Percentiles rank a stretch among this genome's conserved stretches.
These are phyloP conservation scores for Sextonia rubra DNA, from an alignment of 164 flowering plant genomes.

Conservation along the genomic window DNA sequence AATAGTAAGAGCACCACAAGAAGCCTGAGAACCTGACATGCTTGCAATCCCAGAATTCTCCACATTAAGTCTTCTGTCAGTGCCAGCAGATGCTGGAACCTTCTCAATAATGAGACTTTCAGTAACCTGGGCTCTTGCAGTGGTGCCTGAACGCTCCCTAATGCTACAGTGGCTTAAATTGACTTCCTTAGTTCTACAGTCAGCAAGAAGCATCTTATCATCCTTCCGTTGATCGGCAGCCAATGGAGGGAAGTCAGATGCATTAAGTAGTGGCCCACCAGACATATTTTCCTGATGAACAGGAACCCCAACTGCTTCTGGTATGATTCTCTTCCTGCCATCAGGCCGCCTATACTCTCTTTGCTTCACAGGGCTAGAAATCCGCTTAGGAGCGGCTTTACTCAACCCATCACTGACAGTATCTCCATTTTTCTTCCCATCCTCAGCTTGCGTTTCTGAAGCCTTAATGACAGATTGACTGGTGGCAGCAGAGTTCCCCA, in stretches of 20 bases:
- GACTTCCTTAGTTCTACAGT: slow-evolving; percentile 34
- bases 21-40: slow-evolving; percentile 28
- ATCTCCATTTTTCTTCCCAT: slow-evolving; percentile 45
- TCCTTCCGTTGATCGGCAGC: slow-evolving; percentile 35
- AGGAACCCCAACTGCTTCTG: slow-evolving; percentile 91
- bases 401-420: slow-evolving; percentile 41
- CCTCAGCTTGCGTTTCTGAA: slow-evolving; percentile 43
- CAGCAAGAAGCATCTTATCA: slow-evolving; percentile 33
- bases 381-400: slow-evolving; percentile 43
- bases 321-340: slow-evolving; percentile 96
- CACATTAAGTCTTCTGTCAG: slow-evolving; percentile 47
- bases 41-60: slow-evolving; percentile 46
- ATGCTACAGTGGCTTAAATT: slow-evolving; percentile 24
- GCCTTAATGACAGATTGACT: slow-evolving; percentile 23
- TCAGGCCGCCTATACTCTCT: slow-evolving; percentile 95
- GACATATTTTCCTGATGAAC: slow-evolving; percentile 49
- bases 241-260: slow-evolving; percentile 39
- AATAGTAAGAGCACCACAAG: slow-evolving; percentile 44
- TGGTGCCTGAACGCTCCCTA: slow-evolving; percentile 63
- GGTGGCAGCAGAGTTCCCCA: slow-evolving; percentile 14
- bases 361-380: slow-evolving; percentile 91
- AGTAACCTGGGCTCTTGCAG: slow-evolving; percentile 71
- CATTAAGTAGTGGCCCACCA: slow-evolving; percentile 31
- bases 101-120: slow-evolving; percentile 90
- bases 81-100: slow-evolving; percentile 42